Evolutionary conservation across 495 filamentous ascomycete genomes (phyloP).

Genomic region (Hyaloscypha hepaticicola): DNA sequence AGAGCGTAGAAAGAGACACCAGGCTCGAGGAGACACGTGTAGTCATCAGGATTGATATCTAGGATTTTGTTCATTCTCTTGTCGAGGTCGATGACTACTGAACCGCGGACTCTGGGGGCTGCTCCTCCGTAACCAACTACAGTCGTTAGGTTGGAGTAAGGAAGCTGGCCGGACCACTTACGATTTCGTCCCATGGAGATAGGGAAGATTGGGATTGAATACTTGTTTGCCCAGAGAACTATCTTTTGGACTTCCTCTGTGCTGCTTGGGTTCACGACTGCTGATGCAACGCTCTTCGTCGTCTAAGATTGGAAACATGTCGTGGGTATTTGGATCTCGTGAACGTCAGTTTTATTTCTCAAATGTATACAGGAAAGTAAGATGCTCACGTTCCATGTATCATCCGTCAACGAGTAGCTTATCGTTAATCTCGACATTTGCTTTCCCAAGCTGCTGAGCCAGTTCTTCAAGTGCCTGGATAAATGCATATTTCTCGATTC

Average conservation of each 20-base stretch:
- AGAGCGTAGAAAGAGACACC: conserved; percentile 57
- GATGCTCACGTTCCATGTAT: conserved; percentile 1
- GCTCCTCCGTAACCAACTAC: conserved; percentile 54
- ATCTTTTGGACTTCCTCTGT: conserved; percentile 48
- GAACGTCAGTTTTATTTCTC: too few relatives aligned
- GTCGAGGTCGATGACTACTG: conserved; percentile 54
- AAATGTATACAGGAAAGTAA: not conserved
- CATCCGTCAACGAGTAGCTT: conserved; percentile 3
- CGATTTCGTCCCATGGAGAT: conserved; percentile 52
- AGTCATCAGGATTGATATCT: conserved; percentile 51
- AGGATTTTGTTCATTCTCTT: conserved; percentile 55
- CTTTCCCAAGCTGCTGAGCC: not conserved
- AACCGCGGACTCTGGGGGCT: conserved; percentile 52
- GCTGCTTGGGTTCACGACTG: conserved; percentile 41
- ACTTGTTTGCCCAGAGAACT: conserved; percentile 48
- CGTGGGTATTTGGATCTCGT: not conserved
- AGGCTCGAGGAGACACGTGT: conserved; percentile 55
- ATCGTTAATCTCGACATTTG: not conserved
- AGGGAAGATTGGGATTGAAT: conserved; percentile 51
- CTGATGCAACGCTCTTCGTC: conserved; percentile 37
- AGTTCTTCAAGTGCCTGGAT: not conserved
- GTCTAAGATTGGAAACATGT: not conserved
- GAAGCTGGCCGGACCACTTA: not conserved
- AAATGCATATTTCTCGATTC: not conserved
- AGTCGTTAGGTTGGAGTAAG: conserved; percentile 10